Evolutionary conservation across 331 rosid genomes (phyloP), one percentile per base, ranked within the genome.

Genomic region (Pyracantha coccinea): DNA sequence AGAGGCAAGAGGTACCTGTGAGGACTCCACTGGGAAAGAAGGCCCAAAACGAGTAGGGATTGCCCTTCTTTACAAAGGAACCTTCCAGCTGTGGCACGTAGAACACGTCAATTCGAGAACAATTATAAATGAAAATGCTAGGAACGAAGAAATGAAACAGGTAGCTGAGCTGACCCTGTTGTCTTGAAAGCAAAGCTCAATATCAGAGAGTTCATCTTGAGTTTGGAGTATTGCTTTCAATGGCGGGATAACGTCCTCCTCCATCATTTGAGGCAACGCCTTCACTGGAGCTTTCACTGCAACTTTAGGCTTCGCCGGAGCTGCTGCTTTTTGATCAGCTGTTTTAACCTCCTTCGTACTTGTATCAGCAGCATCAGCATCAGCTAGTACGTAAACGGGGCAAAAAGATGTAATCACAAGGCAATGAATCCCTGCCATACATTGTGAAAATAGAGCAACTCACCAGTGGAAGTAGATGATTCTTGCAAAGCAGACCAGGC

Each of bases 231-330:
- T 87, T 65, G 80, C 74, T 87, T 80, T 89, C 76, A 95, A 82
- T 15, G 96, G 54, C 71, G 99, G 97, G 73, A 95, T 95, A 57
- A 95, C 89, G 66, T 95, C 99, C 76, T 90, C 99, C 66, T 84
- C 91, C 97, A 95, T 92, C 93, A 92, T 81, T 81, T 89, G 85
- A 41, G 97, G 97, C 66, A 92, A 81, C 20, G 93, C 80, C 91
- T 95, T 90, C 17, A 13, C 75, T 20, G 88, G 83, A 14, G 90
- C 93, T 88, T 94, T 94, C 28, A 92, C 94, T 2, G 93, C 82
- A 69, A 93, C 79, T 73, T 86, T 94, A 32, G 87, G 73, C 87
- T 87, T 92, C 20, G 79, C 83, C 41, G 90, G 75, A 75, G 85
- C 87, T 73, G 85, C 76, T 50, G 55, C 55, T 16, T 73, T 87